Conservation (phyloP, 2,329 filamentous ascomycete species). For the Aspergillus sp. region DNA sequence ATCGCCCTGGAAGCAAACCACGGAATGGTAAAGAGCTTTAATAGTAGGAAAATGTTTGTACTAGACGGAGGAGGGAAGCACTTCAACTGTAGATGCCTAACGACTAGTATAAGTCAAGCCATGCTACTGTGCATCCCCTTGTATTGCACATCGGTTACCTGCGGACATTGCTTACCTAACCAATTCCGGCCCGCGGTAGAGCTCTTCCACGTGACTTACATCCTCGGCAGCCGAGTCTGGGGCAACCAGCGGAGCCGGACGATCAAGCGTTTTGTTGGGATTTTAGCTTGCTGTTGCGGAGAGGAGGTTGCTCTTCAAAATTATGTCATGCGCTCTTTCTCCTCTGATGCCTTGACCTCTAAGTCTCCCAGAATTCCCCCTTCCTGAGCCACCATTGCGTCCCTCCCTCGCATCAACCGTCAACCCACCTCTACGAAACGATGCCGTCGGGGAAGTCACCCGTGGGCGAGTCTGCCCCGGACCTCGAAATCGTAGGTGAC, state of each 20-base stretch:
- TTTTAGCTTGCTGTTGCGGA: conserved; percentile 1
- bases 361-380: background rate
- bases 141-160: no score
- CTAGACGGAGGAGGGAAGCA: no score
- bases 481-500: conserved; percentile 74
- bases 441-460: conserved; percentile 35
- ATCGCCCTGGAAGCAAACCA: no score
- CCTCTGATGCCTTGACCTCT: conserved; percentile 6
- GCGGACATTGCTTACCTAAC: no score
- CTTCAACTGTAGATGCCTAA: no score
- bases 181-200: background rate
- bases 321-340: conserved; percentile 2
- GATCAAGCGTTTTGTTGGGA: conserved; percentile 13
- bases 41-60: no score
- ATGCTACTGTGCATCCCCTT: no score
- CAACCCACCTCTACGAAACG: conserved; percentile 8
- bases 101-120: no score
- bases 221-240: conserved; percentile 4
- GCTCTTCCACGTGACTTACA: background rate
- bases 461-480: conserved; percentile 60
- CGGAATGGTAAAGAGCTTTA: no score
- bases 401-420: background rate
- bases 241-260: conserved; percentile 4
- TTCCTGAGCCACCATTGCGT: conserved; percentile 2
- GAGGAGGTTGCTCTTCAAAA: background rate